These are phyloP conservation scores for Nitzschia putrida DNA, from an alignment of 108 stramenopile genomes.

Conservation along the genomic window DNA sequence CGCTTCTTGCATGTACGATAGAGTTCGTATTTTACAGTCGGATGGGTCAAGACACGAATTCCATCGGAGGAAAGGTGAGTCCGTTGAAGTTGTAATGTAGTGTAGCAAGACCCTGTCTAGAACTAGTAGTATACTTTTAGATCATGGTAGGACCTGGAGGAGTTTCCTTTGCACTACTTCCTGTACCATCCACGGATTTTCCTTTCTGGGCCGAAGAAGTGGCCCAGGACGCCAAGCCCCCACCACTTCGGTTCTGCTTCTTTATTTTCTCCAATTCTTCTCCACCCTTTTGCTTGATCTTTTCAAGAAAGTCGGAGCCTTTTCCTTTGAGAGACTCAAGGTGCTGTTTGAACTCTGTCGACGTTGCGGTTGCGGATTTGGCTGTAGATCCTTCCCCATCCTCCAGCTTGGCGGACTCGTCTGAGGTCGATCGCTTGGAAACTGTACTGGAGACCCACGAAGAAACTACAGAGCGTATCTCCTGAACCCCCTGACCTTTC, in stretches of 20 bases:
- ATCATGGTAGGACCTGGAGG: too few species aligned
- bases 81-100: too few species aligned
- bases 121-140: too few species aligned
- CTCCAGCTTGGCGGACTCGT: not conserved
- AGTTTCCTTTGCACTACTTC: too few species aligned
- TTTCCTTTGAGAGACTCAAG: constrained; percentile 35
- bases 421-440: constrained; percentile 8
- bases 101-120: too few species aligned
- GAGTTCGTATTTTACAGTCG: too few species aligned
- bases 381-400: not conserved
- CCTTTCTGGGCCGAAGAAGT: not conserved
- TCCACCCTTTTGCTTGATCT: constrained; percentile 35
- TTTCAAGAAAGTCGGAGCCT: constrained; percentile 34
- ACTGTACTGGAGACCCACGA: constrained; percentile 39
- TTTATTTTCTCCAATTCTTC: constrained; percentile 37
- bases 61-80: too few species aligned
- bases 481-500: constrained; percentile 26
- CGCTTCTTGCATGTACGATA: not conserved
- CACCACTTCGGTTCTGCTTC: not conserved
- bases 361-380: not conserved
- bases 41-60: too few species aligned
- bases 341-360: constrained; percentile 26
- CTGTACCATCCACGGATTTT: not conserved
- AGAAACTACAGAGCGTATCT: constrained; percentile 39
- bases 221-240: not conserved